A percentile compares a stretch with the other conserved stretches of the same genome.
phyloP scores from a whole-genome alignment of 2,329 filamentous ascomycete species.

The Pseudocercospora eumusae region DNA sequence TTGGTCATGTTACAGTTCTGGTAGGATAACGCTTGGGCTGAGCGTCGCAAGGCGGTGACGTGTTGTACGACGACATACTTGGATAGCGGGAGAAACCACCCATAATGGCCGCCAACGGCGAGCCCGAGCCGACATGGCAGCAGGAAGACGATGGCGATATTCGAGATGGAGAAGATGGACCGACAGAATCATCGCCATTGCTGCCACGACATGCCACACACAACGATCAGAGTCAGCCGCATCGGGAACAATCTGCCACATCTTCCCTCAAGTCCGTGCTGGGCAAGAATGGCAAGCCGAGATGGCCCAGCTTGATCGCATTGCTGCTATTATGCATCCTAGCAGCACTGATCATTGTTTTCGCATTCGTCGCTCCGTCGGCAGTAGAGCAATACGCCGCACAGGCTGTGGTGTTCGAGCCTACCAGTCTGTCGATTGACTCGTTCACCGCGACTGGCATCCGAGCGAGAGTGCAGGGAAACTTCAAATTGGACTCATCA shows the following conservation, averaged over 20 bases:
- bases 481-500: slow-evolving; percentile 76
- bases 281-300: slow-evolving; percentile 48
- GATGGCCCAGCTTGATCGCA: slow-evolving; percentile 77
- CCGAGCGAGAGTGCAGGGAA: slow-evolving; percentile 75
- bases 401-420: slow-evolving; percentile 76
- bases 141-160: slow-evolving; percentile 9
- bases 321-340: slow-evolving; percentile 65
- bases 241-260: slow-evolving; percentile 28
- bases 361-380: slow-evolving; percentile 79
- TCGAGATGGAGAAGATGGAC: slow-evolving; percentile 17
- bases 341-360: slow-evolving; percentile 68
- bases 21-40: not conserved
- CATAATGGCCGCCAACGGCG: slow-evolving; percentile 17
- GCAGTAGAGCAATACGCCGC: slow-evolving; percentile 84
- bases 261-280: slow-evolving; percentile 23
- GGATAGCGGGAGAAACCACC: not conserved
- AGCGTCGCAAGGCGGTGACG: slow-evolving; percentile 18
- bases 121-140: slow-evolving; percentile 14
- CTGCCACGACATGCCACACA: slow-evolving; percentile 16
- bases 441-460: slow-evolving; percentile 79
- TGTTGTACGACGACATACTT: slow-evolving; percentile 1
- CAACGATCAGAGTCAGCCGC: slow-evolving; percentile 30
- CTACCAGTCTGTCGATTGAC: slow-evolving; percentile 80
- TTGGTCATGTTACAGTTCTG: not conserved
- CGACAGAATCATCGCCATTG: slow-evolving; percentile 24